Evolutionary conservation across 2,329 filamentous ascomycete genomes (phyloP), one percentile per base, ranked within the genome.

Genomic region (Colletotrichum costaricense): DNA sequence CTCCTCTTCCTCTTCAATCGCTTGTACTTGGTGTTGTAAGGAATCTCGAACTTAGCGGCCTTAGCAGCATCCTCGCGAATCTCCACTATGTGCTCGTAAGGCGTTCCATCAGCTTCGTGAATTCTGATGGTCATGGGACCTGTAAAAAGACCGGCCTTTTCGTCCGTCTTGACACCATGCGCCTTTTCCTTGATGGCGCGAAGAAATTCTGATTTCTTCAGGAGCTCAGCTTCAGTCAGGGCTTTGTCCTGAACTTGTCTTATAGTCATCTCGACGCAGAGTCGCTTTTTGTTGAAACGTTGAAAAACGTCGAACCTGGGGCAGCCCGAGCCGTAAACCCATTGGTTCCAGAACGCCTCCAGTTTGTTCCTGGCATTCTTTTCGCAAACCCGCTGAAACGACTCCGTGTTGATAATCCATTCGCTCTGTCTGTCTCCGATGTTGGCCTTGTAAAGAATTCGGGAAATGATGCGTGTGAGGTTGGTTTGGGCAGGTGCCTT

Each of bases 21-120:
- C 85, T 98, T 99, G 85, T 99, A 99, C 81, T 99, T 99, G 0
- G 97, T 99, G 78, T 98, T 98, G 84, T 99, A 99, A 0, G 96
- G 95, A 74, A 99, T 98, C 75, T 98, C 95, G 73, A 98, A 94
- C 80, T 94, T 97, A 28, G 88, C 88, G 1, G 85, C 86, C 77
- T 93, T 94, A 2, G 93, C 94, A 16, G 91, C 90, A 33, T 93
- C 92, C 77, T 98, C 95, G 73, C 95, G 95, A 80, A 99, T 97
- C 78, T 98, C 95, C 38, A 98, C 93, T 75, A 98, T 98, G 80
- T 99, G 97, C 81, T 99, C 97, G 79, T 99, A 99, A 2, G 97
- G 97, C 0, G 97, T 98, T 11, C 97, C 97, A 79, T 99, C 97
- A 28, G 97, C 97, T 85, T 99, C 97, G 83, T 99, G 97, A 75